Conservation (phyloP, 202 grass and related monocot genomes). For the Hordeum pubiflorum region DNA sequence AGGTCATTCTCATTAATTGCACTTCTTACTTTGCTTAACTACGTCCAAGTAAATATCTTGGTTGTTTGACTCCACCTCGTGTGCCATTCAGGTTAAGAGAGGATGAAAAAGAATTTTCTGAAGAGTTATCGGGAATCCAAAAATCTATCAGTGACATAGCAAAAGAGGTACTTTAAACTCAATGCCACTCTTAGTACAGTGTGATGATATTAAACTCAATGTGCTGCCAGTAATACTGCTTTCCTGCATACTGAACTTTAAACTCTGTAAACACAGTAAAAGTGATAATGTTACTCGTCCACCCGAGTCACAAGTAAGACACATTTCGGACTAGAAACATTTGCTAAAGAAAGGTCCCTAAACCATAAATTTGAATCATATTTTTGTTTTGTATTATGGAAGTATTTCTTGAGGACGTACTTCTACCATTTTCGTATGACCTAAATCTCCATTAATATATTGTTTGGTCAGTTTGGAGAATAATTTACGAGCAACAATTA, state of each 20-base stretch:
- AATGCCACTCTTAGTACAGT: neutral
- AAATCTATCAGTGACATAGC: constrained; percentile 38
- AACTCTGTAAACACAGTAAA: neutral
- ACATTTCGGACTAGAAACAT: neutral
- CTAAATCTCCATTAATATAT: neutral
- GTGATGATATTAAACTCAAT: neutral
- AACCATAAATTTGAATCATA: neutral
- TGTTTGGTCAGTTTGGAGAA: neutral
- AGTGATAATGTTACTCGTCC: neutral
- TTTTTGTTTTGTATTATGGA: neutral
- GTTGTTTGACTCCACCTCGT: constrained; percentile 16
- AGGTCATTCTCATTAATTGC: constrained; percentile 39
- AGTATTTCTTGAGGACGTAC: neutral
- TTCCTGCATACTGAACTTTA: neutral
- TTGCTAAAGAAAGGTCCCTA: neutral
- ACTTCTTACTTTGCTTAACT: constrained; percentile 14
- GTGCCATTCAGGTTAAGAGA: constrained; percentile 53
- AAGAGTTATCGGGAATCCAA: constrained; percentile 37
- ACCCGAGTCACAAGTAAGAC: neutral
- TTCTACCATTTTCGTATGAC: neutral
- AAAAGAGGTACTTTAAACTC: constrained; percentile 46
- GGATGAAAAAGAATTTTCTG: constrained; percentile 42
- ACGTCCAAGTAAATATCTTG: constrained; percentile 2
- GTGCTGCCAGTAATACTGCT: neutral
- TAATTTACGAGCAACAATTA: neutral